Evolutionary conservation across 257 asterid genomes (phyloP).

Genomic region (Nicotiana attenuata): DNA sequence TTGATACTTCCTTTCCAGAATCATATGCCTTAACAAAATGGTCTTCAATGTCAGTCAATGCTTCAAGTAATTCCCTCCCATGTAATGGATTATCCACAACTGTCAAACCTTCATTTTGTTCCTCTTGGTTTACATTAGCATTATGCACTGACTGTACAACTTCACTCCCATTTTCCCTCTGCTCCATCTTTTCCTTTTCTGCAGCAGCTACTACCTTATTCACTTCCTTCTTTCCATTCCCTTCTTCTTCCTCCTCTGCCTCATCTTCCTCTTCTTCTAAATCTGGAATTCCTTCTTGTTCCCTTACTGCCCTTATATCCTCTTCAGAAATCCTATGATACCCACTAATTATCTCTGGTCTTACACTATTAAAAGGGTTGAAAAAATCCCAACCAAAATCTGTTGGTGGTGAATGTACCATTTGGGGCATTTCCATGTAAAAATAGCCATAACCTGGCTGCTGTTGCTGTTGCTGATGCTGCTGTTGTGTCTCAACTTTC

Average conservation of each 20-base stretch:
- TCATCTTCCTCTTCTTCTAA: constrained; percentile 56
- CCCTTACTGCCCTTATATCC: constrained; percentile 79
- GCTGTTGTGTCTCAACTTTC: constrained; percentile 23
- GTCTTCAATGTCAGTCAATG: constrained; percentile 75
- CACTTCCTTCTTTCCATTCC: constrained; percentile 34
- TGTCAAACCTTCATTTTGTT: constrained; percentile 47
- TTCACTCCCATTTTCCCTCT: constrained; percentile 27
- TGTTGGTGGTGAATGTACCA: constrained; percentile 55
- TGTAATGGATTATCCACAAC: constrained; percentile 67
- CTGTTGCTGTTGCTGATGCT: constrained; percentile 25
- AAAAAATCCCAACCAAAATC: constrained; percentile 97
- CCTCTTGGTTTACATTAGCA: constrained; percentile 37
- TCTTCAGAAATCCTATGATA: constrained; percentile 70
- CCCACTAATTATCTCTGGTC: constrained; percentile 54
- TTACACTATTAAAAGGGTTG: constrained; percentile 58
- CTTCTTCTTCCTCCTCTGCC: constrained; percentile 21
- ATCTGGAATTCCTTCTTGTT: constrained; percentile 88
- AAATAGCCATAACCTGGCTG: constrained; percentile 49
- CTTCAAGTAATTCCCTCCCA: constrained; percentile 89
- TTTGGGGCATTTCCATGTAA: constrained; percentile 59
- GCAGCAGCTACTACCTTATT: constrained; percentile 20
- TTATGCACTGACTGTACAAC: constrained; percentile 31
- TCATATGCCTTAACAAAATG: constrained; percentile 76
- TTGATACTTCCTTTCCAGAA: constrained; percentile 84
- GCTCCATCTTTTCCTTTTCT: constrained; percentile 23